A percentile compares a stretch with the other conserved stretches of the same genome.
Conservation (phyloP, 192 early-diverging fungal genomes). For the Coemansia sp. region DNA sequence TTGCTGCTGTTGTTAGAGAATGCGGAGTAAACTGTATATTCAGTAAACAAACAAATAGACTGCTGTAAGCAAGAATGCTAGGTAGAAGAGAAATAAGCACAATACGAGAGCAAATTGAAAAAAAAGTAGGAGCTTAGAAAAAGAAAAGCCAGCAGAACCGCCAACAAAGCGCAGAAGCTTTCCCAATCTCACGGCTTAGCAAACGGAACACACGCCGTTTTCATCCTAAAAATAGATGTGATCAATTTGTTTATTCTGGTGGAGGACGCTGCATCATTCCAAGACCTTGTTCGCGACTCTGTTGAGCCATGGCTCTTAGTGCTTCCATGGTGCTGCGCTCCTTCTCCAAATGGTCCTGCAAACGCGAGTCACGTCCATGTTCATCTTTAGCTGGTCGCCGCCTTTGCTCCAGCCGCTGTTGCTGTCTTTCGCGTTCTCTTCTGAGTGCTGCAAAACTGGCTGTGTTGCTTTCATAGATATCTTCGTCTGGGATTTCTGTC, state of each 20-base stretch:
- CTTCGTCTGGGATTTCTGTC: slow-evolving; percentile 29
- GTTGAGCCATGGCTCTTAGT: slow-evolving; percentile 68
- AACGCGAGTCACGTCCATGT: slow-evolving; percentile 9
- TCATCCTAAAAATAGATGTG: not conserved
- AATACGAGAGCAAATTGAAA: not conserved
- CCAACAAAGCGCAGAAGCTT: not conserved
- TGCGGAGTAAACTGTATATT: not conserved
- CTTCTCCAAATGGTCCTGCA: slow-evolving; percentile 60
- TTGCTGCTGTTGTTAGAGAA: not conserved
- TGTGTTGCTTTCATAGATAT: slow-evolving; percentile 46
- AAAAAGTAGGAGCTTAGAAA: not conserved
- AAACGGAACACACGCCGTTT: too few relatives aligned
- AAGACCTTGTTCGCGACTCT: slow-evolving; percentile 38
- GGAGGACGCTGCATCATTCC: slow-evolving; percentile 27
- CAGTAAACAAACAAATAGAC: not conserved
- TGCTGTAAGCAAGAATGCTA: not conserved
- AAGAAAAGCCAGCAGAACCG: not conserved
- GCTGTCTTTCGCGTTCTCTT: slow-evolving; percentile 20
- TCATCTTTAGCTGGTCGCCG: not conserved
- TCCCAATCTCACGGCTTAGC: too few relatives aligned
- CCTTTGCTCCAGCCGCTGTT: slow-evolving; percentile 15
- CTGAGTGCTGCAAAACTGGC: slow-evolving; percentile 48
- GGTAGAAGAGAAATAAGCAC: not conserved
- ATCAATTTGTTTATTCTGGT: not conserved
- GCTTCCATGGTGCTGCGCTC: slow-evolving; percentile 71